Conservation (phyloP, 148 eudicot species). For the Rhododendron molle region DNA sequence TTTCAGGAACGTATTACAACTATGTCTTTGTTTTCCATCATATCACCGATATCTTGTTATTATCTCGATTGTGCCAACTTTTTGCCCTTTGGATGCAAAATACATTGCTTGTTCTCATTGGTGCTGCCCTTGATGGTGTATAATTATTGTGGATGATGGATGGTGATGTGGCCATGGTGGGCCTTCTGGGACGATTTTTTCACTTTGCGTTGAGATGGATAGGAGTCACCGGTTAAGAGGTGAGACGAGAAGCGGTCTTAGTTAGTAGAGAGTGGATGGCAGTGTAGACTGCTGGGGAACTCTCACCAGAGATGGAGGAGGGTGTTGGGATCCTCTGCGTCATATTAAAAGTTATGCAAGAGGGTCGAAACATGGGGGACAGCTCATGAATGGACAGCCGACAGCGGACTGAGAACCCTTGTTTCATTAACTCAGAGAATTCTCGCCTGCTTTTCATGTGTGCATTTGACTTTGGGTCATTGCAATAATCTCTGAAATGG, state of each 20-base stretch:
- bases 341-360: background rate
- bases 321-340: background rate
- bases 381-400: background rate
- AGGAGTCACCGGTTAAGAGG: background rate
- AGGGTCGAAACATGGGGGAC: background rate
- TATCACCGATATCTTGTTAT: background rate
- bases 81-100: background rate
- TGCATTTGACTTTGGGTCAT: background rate
- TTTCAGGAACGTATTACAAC: background rate
- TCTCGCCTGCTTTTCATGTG: background rate
- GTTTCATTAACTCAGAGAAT: background rate
- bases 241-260: background rate
- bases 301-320: background rate
- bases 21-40: background rate
- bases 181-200: background rate
- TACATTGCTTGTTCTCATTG: background rate
- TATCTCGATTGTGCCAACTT: background rate
- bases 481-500: background rate
- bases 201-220: background rate
- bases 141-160: too few relatives aligned
- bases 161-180: background rate
- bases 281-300: background rate
- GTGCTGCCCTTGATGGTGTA: background rate
- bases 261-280: background rate
- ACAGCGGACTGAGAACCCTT: background rate